A percentile compares a stretch with the other conserved stretches of the same genome.
These are phyloP conservation scores for Syzygium syzygioides DNA, from an alignment of 441 rosid species.

Conservation along the genomic window DNA sequence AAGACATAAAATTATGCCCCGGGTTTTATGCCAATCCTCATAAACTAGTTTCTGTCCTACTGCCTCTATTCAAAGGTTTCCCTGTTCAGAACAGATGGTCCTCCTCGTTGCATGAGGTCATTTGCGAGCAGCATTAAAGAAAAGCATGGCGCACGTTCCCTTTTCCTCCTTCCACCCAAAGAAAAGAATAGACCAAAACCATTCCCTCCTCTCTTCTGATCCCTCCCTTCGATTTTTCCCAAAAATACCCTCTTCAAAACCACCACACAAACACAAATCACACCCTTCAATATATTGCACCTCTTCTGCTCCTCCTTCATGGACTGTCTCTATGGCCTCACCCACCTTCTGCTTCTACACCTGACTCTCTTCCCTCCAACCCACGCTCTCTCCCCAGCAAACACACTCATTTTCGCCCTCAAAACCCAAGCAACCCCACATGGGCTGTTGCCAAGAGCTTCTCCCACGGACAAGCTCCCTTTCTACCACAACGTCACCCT, in stretches of 20 bases:
- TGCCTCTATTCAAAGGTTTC: background rate
- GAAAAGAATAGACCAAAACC: background rate
- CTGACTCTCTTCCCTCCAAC: background rate
- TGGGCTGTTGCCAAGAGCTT: background rate
- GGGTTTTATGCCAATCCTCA: background rate
- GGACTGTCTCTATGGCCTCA: background rate
- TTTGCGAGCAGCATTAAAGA: background rate
- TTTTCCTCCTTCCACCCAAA: background rate
- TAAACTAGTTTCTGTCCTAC: background rate
- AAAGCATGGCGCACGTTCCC: background rate
- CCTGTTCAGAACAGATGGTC: background rate
- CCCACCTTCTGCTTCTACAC: background rate
- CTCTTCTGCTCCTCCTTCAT: background rate
- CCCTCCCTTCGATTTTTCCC: background rate
- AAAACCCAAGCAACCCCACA: background rate
- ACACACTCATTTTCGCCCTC: background rate
- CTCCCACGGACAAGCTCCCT: constrained; percentile 39
- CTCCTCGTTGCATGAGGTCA: background rate
- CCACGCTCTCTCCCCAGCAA: constrained; percentile 15
- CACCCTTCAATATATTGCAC: too few species aligned
- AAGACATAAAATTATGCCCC: background rate
- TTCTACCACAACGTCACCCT: constrained; percentile 71
- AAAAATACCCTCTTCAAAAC: too few species aligned
- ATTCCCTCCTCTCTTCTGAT: background rate
- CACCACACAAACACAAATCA: too few species aligned